Evolutionary conservation across 2,329 filamentous ascomycete genomes (phyloP).

Genomic region (Arthrobotrys iridis): DNA sequence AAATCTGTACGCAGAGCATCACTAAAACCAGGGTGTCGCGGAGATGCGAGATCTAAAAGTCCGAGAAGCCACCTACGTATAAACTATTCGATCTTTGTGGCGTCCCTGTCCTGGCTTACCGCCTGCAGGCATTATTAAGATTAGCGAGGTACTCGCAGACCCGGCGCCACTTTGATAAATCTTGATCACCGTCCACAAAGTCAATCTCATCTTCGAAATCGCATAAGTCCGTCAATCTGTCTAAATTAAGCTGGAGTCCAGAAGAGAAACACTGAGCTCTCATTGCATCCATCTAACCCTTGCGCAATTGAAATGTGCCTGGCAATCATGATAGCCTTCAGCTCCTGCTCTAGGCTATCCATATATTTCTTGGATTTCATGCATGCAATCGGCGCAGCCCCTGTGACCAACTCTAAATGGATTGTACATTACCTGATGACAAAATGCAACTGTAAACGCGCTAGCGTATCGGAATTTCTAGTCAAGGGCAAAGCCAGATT

Average conservation of each 20-base stretch:
- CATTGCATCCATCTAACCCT: too few relatives aligned
- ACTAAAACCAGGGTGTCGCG: background rate
- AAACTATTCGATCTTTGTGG: slow-evolving; percentile 3
- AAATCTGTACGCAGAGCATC: too few relatives aligned
- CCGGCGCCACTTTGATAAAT: background rate
- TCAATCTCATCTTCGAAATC: background rate
- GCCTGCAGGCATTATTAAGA: slow-evolving; percentile 34
- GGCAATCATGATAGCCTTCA: background rate
- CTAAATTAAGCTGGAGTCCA: background rate
- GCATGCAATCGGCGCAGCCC: background rate
- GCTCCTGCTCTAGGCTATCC: background rate
- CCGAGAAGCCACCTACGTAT: slow-evolving; percentile 30
- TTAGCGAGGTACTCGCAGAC: slow-evolving; percentile 35
- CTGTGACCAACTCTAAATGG: slow-evolving; percentile 7
- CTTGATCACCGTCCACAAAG: background rate
- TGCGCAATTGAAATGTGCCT: too few relatives aligned
- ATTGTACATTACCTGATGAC: background rate
- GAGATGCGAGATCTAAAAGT: slow-evolving; percentile 22
- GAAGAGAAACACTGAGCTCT: too few relatives aligned
- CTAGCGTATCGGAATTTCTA: background rate
- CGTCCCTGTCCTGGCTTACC: slow-evolving; percentile 36
- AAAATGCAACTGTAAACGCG: background rate
- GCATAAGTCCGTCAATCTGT: background rate
- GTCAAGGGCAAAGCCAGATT: background rate
- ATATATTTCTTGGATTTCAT: slow-evolving; percentile 7